Base-by-base conservation (phyloP, 352 stramenopile species). In the Pythium dissimile region DNA sequence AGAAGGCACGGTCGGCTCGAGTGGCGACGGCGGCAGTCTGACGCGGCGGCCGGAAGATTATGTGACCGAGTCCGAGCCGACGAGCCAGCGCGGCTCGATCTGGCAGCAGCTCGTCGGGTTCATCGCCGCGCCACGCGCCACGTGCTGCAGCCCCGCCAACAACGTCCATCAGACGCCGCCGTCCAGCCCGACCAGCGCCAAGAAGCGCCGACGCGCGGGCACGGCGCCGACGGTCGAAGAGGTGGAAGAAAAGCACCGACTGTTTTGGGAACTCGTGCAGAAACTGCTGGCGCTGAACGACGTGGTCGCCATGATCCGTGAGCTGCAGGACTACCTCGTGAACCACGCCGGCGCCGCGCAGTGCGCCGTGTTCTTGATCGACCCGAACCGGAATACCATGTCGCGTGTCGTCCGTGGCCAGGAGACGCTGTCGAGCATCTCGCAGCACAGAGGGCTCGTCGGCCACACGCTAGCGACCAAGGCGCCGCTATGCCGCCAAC, bases 221-320 rank as follows among this genome's bases (percentile, higher is more conserved):
- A 21, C 30, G 15, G 27, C 27, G 1, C 32, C 32, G 20, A 34
- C 57, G 1, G 18, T 60, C 8, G 50, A 41, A 10, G 37, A 42
- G 23, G 34, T 68, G 16, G 80, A 90, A 28, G 67, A 87, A 45
- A 86, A 86, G 51, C 82, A 92, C 50, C 72, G 69, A 34, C 69
- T 73, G n/a, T 92, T 92, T 54, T 92, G 82, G 82, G 69, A 87
- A 43, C 68, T 92, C 18, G 82, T 92, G 51, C 78, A 88, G 60
- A 62, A 73, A 9, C 66, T 92, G 9, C 38, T 92, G 42, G 67
- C 72, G 13, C 61, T 87, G 15, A 90, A 89, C 54, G 82, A 92
- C 38, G 80, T 87, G 5, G 75, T 89, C 31, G 67, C 75, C n/a
- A 90, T 92, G 77, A 82, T 90, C 50, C 73, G 73, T 8, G 34